These are phyloP conservation scores for Mycena rosella DNA, from an alignment of 768 basidiomycete species.

Conservation along the genomic window DNA sequence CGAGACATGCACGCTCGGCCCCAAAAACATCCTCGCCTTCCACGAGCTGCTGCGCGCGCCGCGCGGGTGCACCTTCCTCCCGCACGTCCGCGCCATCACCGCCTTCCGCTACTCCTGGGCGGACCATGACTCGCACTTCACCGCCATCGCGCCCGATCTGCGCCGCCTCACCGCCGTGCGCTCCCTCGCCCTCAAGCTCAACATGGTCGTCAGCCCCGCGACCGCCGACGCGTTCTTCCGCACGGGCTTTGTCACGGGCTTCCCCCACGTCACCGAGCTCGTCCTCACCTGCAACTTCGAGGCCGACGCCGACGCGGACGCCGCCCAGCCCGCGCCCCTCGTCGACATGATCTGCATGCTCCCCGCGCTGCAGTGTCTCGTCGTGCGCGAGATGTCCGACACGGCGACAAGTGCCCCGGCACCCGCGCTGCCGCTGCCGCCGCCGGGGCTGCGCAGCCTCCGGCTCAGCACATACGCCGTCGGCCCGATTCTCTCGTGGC, in stretches of 20 bases:
- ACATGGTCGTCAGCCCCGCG: background rate
- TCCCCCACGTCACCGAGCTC: conserved; percentile 6
- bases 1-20: background rate
- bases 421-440: background rate
- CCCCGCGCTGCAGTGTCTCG: conserved; percentile 1
- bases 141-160: background rate
- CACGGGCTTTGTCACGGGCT: conserved; percentile 7
- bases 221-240: background rate
- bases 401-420: background rate
- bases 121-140: background rate
- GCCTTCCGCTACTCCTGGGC: background rate
- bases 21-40: background rate
- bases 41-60: background rate
- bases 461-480: background rate
- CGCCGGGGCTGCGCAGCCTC: background rate
- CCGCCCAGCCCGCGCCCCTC: conserved; percentile 1
- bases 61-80: background rate
- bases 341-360: conserved; percentile 14
- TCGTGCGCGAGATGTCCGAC: background rate
- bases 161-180: background rate
- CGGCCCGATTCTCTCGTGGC: background rate
- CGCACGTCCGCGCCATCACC: background rate
- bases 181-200: conserved; percentile 3
- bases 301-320: background rate
- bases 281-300: background rate